Base-by-base conservation (phyloP, 2,329 filamentous ascomycete genomes). In the Aspergillus fructus region DNA sequence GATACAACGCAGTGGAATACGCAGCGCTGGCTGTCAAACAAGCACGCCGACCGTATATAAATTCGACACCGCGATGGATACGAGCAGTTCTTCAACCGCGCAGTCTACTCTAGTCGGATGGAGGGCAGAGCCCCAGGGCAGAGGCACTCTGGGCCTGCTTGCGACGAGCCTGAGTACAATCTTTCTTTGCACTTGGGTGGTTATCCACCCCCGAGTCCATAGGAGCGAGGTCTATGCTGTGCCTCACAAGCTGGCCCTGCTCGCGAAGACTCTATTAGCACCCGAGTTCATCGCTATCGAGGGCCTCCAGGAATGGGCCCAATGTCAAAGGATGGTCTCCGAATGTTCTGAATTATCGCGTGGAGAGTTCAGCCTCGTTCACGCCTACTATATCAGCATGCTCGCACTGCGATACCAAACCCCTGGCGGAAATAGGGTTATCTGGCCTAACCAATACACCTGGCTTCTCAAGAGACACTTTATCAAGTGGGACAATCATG, bases 371-470 rank as follows among this genome's bases (percentile, higher is more conserved):
- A 37, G 50, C 13, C 27, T 45, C n/a, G 23, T 39, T 0, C 46
- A 56, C n/a, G 46, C 37, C n/a, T 50, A 45, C 47, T 56, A 56
- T 21, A 46, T 56, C 41, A 56, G 53, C 40, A 49, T 56, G 53
- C 47, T 55, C 19, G 53, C 53, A 11, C 45, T 55, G 15, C 53
- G 53, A 3, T 49, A 49, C n/a, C 45, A 24, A 8, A 42, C 53
- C 8, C 7, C 13, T 1, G 47, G 11, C 11, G 37, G 45, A 2
- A 49, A 55, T 17, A 47, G 39, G 12, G 45, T 55, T 12, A 49
- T 55, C 23, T 55, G 53, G 53, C 53, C 53, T 5, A 55, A 49
- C 27, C 53, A 55, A 12, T 55, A 49, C 34, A 37, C 46, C 5
- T 55, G 53, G 53, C 46, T 55, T 1, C 45, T 55, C 1, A n/a